A percentile compares a stretch with the other conserved stretches of the same genome.
These are phyloP conservation scores for Rhizophora mangle DNA, from an alignment of 345 rosid species.

Conservation along the genomic window DNA sequence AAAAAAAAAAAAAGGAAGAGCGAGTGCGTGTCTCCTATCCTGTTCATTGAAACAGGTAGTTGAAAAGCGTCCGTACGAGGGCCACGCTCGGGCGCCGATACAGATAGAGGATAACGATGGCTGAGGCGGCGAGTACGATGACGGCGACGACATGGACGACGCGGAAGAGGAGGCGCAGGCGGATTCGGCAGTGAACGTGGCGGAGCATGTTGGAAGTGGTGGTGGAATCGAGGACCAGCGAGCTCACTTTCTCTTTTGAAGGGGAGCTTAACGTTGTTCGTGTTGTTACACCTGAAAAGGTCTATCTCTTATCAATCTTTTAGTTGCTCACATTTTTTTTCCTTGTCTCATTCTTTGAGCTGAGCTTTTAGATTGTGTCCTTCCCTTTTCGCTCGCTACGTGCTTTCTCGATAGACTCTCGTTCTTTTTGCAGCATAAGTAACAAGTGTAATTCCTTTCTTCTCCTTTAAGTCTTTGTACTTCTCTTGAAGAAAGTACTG, in stretches of 20 bases:
- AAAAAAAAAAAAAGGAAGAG: not conserved
- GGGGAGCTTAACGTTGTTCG: conserved; percentile 74
- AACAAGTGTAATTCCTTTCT: too few species aligned
- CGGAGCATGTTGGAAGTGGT: conserved; percentile 34
- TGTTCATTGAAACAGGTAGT: conserved; percentile 27
- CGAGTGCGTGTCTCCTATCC: not conserved
- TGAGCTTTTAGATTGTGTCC: too few species aligned
- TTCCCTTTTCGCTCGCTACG: too few species aligned
- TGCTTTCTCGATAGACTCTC: too few species aligned
- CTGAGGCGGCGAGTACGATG: conserved; percentile 42
- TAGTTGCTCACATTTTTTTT: not conserved
- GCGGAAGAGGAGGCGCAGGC: conserved; percentile 31
- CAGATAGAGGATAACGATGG: conserved; percentile 51
- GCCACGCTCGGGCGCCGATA: conserved; percentile 24
- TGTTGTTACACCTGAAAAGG: conserved; percentile 64
- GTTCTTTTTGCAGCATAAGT: too few species aligned
- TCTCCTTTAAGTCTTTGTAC: too few species aligned
- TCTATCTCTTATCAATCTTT: not conserved
- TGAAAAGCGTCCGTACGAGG: conserved; percentile 37
- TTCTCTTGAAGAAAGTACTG: too few species aligned
- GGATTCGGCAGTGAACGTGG: conserved; percentile 40
- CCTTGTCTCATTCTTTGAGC: not conserved
- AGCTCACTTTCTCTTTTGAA: conserved; percentile 69
- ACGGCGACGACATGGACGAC: conserved; percentile 40
- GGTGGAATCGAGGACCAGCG: conserved; percentile 52